Percentiles rank a stretch among this genome's conserved stretches.
Evolutionary conservation across 1,139 yeast genomes (phyloP).

Genomic region (Pichia sp.): DNA sequence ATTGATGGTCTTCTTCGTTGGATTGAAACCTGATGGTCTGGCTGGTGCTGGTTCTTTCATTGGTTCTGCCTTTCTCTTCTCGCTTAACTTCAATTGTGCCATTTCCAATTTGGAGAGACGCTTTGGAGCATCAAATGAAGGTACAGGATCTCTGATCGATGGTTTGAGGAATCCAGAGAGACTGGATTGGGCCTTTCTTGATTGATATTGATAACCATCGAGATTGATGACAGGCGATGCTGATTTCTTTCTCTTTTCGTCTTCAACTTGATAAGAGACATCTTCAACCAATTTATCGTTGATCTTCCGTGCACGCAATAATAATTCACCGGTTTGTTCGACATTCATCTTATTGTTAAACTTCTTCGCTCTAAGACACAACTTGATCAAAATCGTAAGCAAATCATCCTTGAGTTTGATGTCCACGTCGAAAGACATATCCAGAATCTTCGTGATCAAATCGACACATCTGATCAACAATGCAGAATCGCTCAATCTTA

Average conservation of each 20-base stretch:
- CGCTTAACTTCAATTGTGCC: constrained; percentile 36
- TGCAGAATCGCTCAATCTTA: constrained; percentile 76
- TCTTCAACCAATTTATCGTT: constrained; percentile 52
- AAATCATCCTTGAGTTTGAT: constrained; percentile 45
- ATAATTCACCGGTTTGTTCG: constrained; percentile 55
- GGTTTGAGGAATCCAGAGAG: constrained; percentile 30
- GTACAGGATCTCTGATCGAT: constrained; percentile 9
- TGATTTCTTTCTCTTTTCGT: constrained; percentile 33
- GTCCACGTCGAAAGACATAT: constrained; percentile 51
- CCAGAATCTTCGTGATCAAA: constrained; percentile 65
- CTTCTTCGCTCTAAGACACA: constrained; percentile 63
- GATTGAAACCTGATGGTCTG: constrained; percentile 81
- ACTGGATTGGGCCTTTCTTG: constrained; percentile 24
- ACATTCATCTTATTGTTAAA: constrained; percentile 63
- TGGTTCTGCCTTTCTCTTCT: constrained; percentile 32
- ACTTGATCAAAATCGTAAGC: constrained; percentile 54
- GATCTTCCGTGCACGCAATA: constrained; percentile 55
- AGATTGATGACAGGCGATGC: constrained; percentile 15
- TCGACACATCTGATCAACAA: constrained; percentile 73
- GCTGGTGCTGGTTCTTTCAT: constrained; percentile 56
- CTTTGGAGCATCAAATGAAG: constrained; percentile 21
- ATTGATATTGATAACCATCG: constrained; percentile 19
- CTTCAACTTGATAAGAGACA: constrained; percentile 47
- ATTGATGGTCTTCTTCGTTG: constrained; percentile 19
- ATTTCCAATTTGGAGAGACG: constrained; percentile 31